These are phyloP conservation scores for Phytophthora colocasiae DNA, from an alignment of 352 stramenopile species.

Conservation along the genomic window DNA sequence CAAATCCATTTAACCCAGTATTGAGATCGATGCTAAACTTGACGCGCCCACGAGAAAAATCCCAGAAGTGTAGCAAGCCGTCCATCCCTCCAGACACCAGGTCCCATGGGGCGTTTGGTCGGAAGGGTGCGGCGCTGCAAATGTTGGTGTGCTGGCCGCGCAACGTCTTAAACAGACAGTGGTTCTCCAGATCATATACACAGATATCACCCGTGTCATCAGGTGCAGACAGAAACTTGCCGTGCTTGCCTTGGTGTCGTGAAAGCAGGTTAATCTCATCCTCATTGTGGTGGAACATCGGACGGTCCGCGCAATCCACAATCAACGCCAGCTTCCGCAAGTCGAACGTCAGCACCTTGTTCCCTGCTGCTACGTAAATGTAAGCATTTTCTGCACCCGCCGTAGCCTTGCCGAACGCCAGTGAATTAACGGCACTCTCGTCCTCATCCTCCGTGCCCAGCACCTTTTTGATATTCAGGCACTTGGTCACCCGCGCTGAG, in stretches of 20 bases:
- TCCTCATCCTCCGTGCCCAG: slow-evolving; percentile 39
- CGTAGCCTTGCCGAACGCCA: slow-evolving; percentile 55
- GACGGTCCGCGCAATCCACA: slow-evolving; percentile 56
- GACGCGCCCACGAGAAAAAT: slow-evolving; percentile 71
- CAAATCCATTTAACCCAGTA: slow-evolving; percentile 47
- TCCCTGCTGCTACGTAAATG: slow-evolving; percentile 66
- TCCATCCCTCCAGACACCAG: slow-evolving; percentile 79
- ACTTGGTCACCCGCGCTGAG: slow-evolving; percentile 60
- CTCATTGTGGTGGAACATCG: slow-evolving; percentile 66
- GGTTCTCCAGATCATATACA: slow-evolving; percentile 66
- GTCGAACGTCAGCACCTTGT: slow-evolving; percentile 77
- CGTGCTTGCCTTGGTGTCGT: slow-evolving; percentile 52
- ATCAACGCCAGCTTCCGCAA: slow-evolving; percentile 65
- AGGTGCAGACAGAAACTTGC: slow-evolving; percentile 65
- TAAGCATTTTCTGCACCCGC: slow-evolving; percentile 36
- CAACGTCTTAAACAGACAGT: slow-evolving; percentile 71
- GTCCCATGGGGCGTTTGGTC: slow-evolving; percentile 76
- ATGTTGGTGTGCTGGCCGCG: slow-evolving; percentile 75
- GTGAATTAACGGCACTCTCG: slow-evolving; percentile 69
- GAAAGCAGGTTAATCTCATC: slow-evolving; percentile 77
- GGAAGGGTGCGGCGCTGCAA: slow-evolving; percentile 72
- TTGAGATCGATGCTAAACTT: slow-evolving; percentile 81
- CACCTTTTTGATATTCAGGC: slow-evolving; percentile 68
- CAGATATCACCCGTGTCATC: slow-evolving; percentile 78
- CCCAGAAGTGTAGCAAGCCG: slow-evolving; percentile 76